These are phyloP conservation scores for Boletus reticulatus DNA, from an alignment of 768 basidiomycete species.

Conservation along the genomic window DNA sequence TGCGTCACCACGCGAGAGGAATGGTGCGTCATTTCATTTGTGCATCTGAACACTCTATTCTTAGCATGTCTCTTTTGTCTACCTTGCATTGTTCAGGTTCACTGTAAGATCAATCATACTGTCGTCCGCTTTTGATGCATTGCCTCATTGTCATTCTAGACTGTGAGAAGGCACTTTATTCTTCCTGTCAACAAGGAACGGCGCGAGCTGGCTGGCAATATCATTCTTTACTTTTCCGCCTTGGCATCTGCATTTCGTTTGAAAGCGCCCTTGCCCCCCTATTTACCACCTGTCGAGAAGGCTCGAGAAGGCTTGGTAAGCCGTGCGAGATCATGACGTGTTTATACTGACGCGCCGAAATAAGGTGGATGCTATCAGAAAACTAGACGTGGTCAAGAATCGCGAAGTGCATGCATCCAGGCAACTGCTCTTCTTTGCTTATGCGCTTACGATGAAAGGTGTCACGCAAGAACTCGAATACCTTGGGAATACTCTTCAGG, in stretches of 20 bases:
- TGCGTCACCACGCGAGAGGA: conserved; percentile 96
- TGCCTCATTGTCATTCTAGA: conserved; percentile 39
- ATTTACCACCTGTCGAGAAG: conserved; percentile 89
- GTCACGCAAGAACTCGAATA: conserved; percentile 87
- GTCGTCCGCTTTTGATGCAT: not conserved
- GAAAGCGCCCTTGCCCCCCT: conserved; percentile 94
- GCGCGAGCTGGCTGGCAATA: conserved; percentile 93
- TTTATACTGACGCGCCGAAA: not conserved
- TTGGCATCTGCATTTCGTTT: conserved; percentile 77
- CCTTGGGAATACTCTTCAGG: conserved; percentile 78
- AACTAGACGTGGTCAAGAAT: conserved; percentile 84
- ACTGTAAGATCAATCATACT: conserved; percentile 47
- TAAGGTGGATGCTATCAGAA: conserved; percentile 82
- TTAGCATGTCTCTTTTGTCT: not conserved
- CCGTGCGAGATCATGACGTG: not conserved
- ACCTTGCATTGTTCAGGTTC: conserved; percentile 46
- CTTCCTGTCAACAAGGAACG: conserved; percentile 86
- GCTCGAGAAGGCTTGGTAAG: conserved; percentile 75
- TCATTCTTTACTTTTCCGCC: conserved; percentile 85
- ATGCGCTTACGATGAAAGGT: conserved; percentile 91
- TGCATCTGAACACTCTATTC: not conserved
- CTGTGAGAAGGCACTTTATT: conserved; percentile 83
- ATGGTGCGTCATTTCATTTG: conserved; percentile 53
- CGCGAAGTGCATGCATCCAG: conserved; percentile 78
- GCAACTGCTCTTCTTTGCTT: conserved; percentile 91